A percentile compares a stretch with the other conserved stretches of the same genome.
These are phyloP conservation scores for Fimicolochytrium jonesii DNA, from an alignment of 192 early-diverging fungal genomes.

Conservation along the genomic window DNA sequence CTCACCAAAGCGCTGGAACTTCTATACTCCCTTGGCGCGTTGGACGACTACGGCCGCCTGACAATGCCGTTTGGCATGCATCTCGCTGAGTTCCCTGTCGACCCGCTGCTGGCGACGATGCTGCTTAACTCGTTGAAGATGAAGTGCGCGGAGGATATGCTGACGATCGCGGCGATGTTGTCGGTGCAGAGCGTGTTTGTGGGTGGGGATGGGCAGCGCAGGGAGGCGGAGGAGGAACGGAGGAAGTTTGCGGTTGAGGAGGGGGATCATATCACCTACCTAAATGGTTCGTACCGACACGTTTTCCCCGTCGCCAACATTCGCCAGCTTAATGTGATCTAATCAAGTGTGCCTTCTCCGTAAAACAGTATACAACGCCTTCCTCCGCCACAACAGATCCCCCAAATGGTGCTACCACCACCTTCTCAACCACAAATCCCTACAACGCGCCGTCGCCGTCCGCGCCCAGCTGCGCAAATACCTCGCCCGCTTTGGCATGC, in stretches of 20 bases:
- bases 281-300: slow-evolving; percentile 19
- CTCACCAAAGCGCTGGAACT: slow-evolving; percentile 67
- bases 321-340: background rate
- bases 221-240: slow-evolving; percentile 51
- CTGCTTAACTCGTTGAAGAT: slow-evolving; percentile 44
- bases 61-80: slow-evolving; percentile 67
- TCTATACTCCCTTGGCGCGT: slow-evolving; percentile 66
- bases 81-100: slow-evolving; percentile 73
- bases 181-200: slow-evolving; percentile 59
- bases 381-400: slow-evolving; percentile 37
- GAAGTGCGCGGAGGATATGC: slow-evolving; percentile 67
- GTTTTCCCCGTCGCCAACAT: background rate
- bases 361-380: slow-evolving; percentile 42
- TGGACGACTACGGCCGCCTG: slow-evolving; percentile 67
- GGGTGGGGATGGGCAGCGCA: slow-evolving; percentile 20
- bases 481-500: slow-evolving; percentile 42
- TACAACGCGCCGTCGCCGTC: slow-evolving; percentile 32
- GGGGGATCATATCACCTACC: slow-evolving; percentile 49
- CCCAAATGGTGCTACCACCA: slow-evolving; percentile 48
- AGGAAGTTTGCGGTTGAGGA: slow-evolving; percentile 73
- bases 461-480: slow-evolving; percentile 47
- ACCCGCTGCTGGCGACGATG: slow-evolving; percentile 66
- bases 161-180: slow-evolving; percentile 77
- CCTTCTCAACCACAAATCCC: slow-evolving; percentile 64
- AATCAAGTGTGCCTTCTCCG: background rate